Conservation (phyloP, 139 green algal species). For the Ettlia oleoabundans region DNA sequence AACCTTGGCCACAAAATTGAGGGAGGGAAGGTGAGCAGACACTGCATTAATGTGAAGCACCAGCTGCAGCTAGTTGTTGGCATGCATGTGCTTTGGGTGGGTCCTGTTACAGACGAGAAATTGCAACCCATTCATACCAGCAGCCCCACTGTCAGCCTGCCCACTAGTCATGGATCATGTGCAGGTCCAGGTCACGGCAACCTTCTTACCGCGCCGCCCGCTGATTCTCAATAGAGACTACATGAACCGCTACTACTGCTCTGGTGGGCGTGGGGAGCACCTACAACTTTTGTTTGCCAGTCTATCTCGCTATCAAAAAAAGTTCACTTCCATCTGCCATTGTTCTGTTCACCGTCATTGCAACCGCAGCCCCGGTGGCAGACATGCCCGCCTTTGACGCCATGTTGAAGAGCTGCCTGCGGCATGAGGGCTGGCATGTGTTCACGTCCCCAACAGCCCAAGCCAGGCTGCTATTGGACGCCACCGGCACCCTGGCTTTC, state of each 20-base stretch:
- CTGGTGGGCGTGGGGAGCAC: not conserved
- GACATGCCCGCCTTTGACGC: not conserved
- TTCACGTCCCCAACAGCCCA: not conserved
- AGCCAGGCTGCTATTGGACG: not conserved
- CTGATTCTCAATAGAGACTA: not conserved
- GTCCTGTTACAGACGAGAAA: too few species aligned
- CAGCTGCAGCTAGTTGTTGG: too few species aligned
- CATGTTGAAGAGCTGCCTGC: not conserved
- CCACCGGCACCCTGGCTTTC: not conserved
- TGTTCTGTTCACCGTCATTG: not conserved
- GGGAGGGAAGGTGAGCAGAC: not conserved
- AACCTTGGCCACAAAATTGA: not conserved
- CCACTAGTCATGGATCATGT: too few species aligned
- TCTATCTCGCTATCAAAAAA: not conserved
- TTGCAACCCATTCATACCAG: too few species aligned
- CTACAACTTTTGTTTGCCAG: not conserved
- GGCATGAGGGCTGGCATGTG: not conserved
- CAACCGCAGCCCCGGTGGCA: not conserved
- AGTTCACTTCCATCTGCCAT: not conserved
- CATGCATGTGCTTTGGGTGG: too few species aligned
- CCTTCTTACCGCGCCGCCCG: not conserved
- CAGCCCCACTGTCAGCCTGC: too few species aligned
- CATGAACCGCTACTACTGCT: not conserved
- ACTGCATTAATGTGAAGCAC: too few species aligned
- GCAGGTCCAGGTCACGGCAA: not conserved